Conservation (phyloP, 805 yeast genomes). For the Lachancea sp. region DNA sequence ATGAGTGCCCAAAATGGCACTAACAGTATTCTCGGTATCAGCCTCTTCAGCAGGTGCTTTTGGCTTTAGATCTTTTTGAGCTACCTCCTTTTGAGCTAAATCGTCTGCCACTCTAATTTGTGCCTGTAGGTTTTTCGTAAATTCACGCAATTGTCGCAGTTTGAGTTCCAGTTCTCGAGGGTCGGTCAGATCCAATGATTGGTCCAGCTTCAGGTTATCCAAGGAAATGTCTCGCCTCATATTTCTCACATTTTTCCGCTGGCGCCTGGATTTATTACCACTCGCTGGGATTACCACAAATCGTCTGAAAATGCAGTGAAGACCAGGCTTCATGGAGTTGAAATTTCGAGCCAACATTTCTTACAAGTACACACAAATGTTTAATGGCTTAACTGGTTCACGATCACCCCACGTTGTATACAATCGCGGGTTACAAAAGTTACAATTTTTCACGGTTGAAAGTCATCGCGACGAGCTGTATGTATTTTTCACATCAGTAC, state of each 20-base stretch:
- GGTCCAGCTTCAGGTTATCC: slow-evolving; percentile 15
- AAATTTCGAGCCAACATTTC: slow-evolving; percentile 2
- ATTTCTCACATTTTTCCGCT: slow-evolving; percentile 3
- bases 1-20: neutral
- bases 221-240: slow-evolving; percentile 5
- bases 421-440: neutral
- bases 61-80: neutral
- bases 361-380: neutral
- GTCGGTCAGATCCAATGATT: slow-evolving; percentile 6
- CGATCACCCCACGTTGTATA: neutral
- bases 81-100: slow-evolving; percentile 9
- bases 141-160: slow-evolving; percentile 26
- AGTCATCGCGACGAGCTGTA: slow-evolving; percentile 5
- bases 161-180: slow-evolving; percentile 18
- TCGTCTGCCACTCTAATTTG: slow-evolving; percentile 16
- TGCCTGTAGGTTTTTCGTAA: slow-evolving; percentile 21
- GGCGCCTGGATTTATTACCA: slow-evolving; percentile 2
- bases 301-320: slow-evolving; percentile 2
- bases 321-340: neutral
- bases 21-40: neutral
- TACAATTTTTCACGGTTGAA: neutral
- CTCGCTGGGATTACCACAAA: slow-evolving; percentile 7
- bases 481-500: neutral
- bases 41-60: neutral
- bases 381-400: neutral